These are phyloP conservation scores for Graphilbum ipis-grandicollis DNA, from an alignment of 2,329 filamentous ascomycete genomes.

Conservation along the genomic window DNA sequence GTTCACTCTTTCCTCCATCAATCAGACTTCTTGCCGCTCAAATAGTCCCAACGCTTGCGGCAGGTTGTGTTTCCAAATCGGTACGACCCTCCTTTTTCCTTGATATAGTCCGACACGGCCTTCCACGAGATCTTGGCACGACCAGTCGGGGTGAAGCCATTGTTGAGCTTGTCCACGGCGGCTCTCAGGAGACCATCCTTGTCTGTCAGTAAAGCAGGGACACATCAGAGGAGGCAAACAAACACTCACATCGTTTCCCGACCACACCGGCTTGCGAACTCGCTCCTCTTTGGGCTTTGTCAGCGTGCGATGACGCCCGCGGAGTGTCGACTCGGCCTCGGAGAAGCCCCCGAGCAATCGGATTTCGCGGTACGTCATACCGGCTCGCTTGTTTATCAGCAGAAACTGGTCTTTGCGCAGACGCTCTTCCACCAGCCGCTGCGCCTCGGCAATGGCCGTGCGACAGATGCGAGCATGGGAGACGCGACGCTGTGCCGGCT, in stretches of 20 bases:
- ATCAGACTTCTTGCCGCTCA: slow-evolving; percentile 11
- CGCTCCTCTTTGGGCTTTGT: slow-evolving; percentile 45
- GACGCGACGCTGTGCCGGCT: too few species aligned
- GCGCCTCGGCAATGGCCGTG: not conserved
- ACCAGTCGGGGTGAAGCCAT: slow-evolving; percentile 13
- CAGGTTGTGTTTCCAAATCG: slow-evolving; percentile 41
- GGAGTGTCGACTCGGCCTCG: slow-evolving; percentile 55
- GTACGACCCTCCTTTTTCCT: slow-evolving; percentile 34
- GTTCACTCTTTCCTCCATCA: not conserved
- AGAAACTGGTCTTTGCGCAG: slow-evolving; percentile 28
- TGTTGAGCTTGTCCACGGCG: slow-evolving; percentile 20
- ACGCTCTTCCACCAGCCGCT: slow-evolving; percentile 3
- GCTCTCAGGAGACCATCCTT: slow-evolving; percentile 27
- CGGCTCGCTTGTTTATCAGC: slow-evolving; percentile 32
- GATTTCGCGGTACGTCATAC: slow-evolving; percentile 50
- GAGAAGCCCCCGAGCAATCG: slow-evolving; percentile 32
- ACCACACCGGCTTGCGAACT: slow-evolving; percentile 50
- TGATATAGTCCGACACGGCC: slow-evolving; percentile 35
- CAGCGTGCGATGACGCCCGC: slow-evolving; percentile 48
- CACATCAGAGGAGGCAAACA: not conserved
- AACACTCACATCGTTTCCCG: slow-evolving; percentile 40
- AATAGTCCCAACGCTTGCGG: slow-evolving; percentile 37
- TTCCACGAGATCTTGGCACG: slow-evolving; percentile 36
- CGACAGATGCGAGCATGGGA: not conserved
- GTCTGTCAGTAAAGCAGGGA: not conserved